Conservation (phyloP, 164 flowering plant species). For the Chimonanthus praecox region DNA sequence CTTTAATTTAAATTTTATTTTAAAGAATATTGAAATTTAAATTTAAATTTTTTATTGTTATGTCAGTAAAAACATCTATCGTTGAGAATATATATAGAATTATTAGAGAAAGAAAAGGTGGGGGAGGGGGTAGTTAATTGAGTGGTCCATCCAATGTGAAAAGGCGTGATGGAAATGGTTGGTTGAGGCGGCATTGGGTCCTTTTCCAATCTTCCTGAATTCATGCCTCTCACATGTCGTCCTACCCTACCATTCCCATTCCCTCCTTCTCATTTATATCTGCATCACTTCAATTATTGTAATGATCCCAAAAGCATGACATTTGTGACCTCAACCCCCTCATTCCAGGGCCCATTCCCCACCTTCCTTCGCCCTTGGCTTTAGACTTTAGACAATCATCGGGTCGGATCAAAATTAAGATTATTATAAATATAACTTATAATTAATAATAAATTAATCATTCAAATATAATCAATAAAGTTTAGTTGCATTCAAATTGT, state of each 20-base stretch:
- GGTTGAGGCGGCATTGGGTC: not conserved
- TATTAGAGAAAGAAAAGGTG: not conserved
- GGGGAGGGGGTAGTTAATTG: not conserved
- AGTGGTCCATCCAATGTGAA: constrained; percentile 10
- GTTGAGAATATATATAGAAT: too few species aligned
- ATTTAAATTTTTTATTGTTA: too few species aligned
- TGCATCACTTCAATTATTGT: constrained; percentile 86
- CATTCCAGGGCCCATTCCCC: not conserved
- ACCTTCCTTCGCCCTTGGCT: not conserved
- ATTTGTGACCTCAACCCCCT: constrained; percentile 33
- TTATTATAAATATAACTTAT: too few species aligned
- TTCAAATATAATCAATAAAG: too few species aligned
- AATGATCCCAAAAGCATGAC: constrained; percentile 87
- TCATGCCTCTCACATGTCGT: constrained; percentile 30
- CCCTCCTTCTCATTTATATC: constrained; percentile 44
- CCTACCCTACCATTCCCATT: constrained; percentile 4
- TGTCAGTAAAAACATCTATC: too few species aligned
- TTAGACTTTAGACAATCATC: not conserved
- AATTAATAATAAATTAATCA: too few species aligned
- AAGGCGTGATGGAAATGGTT: not conserved
- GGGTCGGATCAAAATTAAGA: too few species aligned
- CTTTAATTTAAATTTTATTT: too few species aligned
- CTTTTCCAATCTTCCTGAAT: constrained; percentile 4
- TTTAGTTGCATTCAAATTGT: too few species aligned
- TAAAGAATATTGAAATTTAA: too few species aligned